Evolutionary conservation across 305 asterid species (phyloP).

Genomic region (Plantago coronopus): DNA sequence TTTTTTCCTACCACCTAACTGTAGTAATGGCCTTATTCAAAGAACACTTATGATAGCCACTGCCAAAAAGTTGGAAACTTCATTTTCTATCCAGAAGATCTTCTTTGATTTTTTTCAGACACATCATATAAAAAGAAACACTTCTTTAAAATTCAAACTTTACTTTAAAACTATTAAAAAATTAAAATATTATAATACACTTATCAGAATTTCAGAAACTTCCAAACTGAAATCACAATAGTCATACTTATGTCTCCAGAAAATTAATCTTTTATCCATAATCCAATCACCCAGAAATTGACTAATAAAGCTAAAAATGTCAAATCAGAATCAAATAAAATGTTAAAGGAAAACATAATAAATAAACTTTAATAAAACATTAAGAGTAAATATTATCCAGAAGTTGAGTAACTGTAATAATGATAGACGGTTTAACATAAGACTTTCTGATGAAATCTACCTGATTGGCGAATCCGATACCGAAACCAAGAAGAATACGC

Average conservation of each 20-base stretch:
- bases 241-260: no score
- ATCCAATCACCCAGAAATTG: background rate
- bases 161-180: no score
- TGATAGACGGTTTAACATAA: no score
- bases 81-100: background rate
- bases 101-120: background rate
- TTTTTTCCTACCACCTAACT: background rate
- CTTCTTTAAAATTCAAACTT: no score
- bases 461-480: conserved; percentile 81
- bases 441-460: no score
- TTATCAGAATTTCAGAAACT: no score
- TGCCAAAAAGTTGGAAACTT: background rate
- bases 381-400: conserved; percentile 8
- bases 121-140: background rate
- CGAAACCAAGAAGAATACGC: conserved; percentile 56
- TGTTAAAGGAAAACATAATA: conserved; percentile 10
- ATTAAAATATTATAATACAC: no score
- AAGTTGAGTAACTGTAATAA: no score
- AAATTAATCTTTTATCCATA: no score
- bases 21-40: background rate
- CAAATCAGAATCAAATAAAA: conserved; percentile 10
- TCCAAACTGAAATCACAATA: no score
- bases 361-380: conserved; percentile 14
- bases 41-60: background rate
- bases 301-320: background rate